A percentile compares a stretch with the other conserved stretches of the same genome.
phyloP scores from a whole-genome alignment of 176 grass and related monocot species.

The Musa beccarii region DNA sequence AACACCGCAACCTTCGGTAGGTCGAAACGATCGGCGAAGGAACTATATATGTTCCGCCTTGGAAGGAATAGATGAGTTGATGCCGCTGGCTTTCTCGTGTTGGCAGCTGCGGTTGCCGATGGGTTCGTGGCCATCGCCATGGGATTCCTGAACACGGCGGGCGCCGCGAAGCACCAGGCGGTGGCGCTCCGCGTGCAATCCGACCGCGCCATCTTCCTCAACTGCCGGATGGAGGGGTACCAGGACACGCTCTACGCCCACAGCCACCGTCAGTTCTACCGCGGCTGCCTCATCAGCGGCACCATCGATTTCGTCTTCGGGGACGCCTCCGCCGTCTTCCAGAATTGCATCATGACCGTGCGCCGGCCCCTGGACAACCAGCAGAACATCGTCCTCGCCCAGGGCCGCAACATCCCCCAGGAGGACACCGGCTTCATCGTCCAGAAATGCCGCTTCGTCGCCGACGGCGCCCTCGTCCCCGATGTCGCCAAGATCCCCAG shows the following conservation, averaged over 20 bases:
- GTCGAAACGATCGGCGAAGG: background rate
- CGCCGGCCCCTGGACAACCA: background rate
- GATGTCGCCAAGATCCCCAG: conserved; percentile 26
- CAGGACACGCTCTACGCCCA: conserved; percentile 9
- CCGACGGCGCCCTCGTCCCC: background rate
- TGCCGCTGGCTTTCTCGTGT: background rate
- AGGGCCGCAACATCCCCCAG: background rate
- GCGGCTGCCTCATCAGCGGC: background rate
- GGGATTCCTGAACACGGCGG: conserved; percentile 15
- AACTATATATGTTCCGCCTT: no score
- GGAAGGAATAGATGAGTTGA: no score
- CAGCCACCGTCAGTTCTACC: background rate
- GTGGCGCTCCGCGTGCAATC: conserved; percentile 30
- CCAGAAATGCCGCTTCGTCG: background rate
- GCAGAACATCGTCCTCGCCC: background rate
- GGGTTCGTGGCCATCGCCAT: background rate
- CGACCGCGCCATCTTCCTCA: conserved; percentile 18
- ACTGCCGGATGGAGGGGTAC: conserved; percentile 9
- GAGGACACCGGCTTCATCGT: background rate
- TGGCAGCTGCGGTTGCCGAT: background rate
- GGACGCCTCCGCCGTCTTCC: background rate
- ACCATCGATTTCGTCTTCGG: conserved; percentile 9
- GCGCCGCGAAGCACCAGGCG: conserved; percentile 13
- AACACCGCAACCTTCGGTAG: conserved; percentile 1
- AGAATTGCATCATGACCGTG: background rate